Conservation (phyloP, 306 rosid species). For the Abrus precatorius region DNA sequence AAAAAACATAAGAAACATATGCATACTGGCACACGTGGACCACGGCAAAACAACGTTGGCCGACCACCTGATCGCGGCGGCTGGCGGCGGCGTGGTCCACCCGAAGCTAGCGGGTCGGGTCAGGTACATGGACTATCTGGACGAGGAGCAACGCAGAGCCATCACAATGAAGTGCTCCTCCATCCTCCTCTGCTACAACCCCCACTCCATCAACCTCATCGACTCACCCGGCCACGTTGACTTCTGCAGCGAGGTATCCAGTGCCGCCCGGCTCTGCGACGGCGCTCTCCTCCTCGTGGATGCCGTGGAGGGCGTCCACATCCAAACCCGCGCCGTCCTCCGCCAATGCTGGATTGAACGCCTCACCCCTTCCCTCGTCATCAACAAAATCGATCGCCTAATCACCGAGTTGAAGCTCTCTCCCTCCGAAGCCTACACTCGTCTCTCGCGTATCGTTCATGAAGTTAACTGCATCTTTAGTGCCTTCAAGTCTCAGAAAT, state of each 20-base stretch:
- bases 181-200: constrained; percentile 57
- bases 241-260: constrained; percentile 87
- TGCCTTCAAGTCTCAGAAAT: constrained; percentile 74
- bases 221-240: constrained; percentile 93
- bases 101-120: constrained; percentile 82
- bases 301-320: constrained; percentile 87
- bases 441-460: constrained; percentile 70
- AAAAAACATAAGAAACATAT: constrained; percentile 71
- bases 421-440: constrained; percentile 73
- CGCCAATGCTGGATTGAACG: constrained; percentile 92
- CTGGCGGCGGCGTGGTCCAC: constrained; percentile 70
- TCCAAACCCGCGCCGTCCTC: constrained; percentile 84
- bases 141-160: constrained; percentile 87
- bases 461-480: constrained; percentile 85
- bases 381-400: constrained; percentile 81
- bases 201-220: constrained; percentile 71
- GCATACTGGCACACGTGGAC: constrained; percentile 87
- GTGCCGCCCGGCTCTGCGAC: constrained; percentile 83
- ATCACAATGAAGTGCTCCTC: constrained; percentile 94
- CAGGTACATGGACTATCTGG: constrained; percentile 85
- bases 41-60: constrained; percentile 91
- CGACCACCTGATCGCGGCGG: constrained; percentile 81
- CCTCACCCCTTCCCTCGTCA: constrained; percentile 78
- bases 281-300: constrained; percentile 83
- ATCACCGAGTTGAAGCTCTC: constrained; percentile 69